Percentiles rank a stretch among this genome's conserved stretches.
phyloP scores from a whole-genome alignment of 2,329 filamentous ascomycete genomes.

The Verticillium albo-atrum region DNA sequence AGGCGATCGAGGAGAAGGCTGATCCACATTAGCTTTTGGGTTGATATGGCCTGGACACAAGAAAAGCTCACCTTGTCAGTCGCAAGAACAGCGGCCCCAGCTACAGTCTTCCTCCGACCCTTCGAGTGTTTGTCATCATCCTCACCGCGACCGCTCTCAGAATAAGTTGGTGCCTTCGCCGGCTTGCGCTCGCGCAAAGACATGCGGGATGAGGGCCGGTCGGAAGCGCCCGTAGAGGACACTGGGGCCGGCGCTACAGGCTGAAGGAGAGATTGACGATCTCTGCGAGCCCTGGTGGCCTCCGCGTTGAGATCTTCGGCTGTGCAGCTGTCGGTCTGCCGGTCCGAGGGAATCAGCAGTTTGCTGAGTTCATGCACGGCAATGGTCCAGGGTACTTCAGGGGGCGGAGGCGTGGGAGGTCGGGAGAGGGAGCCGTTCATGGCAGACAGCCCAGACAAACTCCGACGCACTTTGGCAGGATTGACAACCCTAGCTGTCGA shows the following conservation, averaged over 20 bases:
- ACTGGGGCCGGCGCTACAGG: conserved; percentile 25
- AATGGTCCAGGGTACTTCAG: conserved; percentile 79
- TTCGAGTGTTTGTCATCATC: conserved; percentile 30
- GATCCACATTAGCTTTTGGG: neutral
- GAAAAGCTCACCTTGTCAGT: conserved; percentile 33
- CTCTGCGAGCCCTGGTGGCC: conserved; percentile 57
- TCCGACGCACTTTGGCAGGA: conserved; percentile 60
- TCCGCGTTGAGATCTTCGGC: conserved; percentile 75
- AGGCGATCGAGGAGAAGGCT: neutral
- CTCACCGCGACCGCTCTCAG: conserved; percentile 49
- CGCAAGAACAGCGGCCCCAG: conserved; percentile 42
- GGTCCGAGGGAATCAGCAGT: conserved; percentile 70
- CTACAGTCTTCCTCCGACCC: conserved; percentile 59
- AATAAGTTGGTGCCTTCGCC: conserved; percentile 34
- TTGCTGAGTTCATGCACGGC: conserved; percentile 82
- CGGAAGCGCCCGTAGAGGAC: conserved; percentile 19
- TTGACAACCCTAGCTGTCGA: conserved; percentile 77
- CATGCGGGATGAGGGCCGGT: conserved; percentile 55
- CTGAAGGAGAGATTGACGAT: conserved; percentile 54
- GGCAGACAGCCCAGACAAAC: conserved; percentile 49
- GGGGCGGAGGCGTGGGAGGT: conserved; percentile 63
- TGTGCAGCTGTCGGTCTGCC: conserved; percentile 71
- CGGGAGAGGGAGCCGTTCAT: conserved; percentile 32
- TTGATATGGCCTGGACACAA: neutral
- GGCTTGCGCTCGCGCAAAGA: conserved; percentile 69